Base-by-base conservation (phyloP, 805 yeast genomes). In the Ogataea allantospora region DNA sequence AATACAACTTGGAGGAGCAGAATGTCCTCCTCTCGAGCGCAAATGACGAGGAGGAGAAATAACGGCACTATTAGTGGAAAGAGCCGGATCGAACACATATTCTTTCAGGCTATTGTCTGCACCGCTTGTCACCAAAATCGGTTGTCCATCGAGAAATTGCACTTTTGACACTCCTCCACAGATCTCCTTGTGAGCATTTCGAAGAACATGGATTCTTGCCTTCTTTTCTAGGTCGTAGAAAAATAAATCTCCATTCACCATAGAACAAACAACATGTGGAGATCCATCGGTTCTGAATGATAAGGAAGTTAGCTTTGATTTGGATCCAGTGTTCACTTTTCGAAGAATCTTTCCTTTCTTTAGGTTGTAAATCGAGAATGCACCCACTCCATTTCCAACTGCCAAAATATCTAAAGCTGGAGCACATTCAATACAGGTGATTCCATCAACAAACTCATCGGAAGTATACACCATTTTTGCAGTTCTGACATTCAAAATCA, bases 21-120 rank as follows among this genome's bases (percentile, higher is more conserved):
- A 78, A 60, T 93, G 99, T n/a, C 99, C 99, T 53, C 97, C 98
- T 57, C 99, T 77, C 1, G 95, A 84, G 59, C 99, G 78, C 53
- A 95, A 69, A 43, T 81, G 78, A 55, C 99, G 80, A 28, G 99
- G 98, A 1, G 96, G 95, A 9, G 88, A 77, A 5, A 85, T 81
- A 21, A 87, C 78, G 2, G 81, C 68, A 0, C 75, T 52, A 48
- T 80, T 76, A 1, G 83, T 67, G 0, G 89, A 78, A 35, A 89
- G 66, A 2, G 93, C 77, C 2, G 97, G 97, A 63, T 93, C 99
- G 63, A 93, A 93, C 0, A 88, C 97, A 51, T 71, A 85, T 62
- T 93, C 98, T 53, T 86, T 86, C 50, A 93, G 68, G 25, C 79
- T 77, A 62, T 93, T 93, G 58, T 95, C 98, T 23, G 85, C 91